phyloP scores from a whole-genome alignment of 1,139 yeast genomes.

The Magnusiomyces fungicola region DNA sequence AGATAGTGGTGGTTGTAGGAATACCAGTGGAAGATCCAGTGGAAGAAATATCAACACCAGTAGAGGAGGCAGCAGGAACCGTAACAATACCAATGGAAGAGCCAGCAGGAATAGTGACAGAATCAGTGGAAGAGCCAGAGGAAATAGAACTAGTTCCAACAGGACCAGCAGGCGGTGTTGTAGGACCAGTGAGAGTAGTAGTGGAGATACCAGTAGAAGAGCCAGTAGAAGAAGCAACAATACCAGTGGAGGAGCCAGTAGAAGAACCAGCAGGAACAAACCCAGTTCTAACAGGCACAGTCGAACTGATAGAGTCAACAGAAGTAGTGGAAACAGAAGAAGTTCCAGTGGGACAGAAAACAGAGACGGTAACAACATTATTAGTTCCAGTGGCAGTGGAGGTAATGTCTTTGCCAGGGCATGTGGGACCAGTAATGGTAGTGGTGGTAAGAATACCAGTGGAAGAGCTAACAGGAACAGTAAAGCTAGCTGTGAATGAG shows the following conservation, averaged over 20 bases:
- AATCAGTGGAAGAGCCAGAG: too few species aligned
- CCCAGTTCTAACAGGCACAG: too few species aligned
- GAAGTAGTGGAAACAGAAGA: too few species aligned
- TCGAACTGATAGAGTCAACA: too few species aligned
- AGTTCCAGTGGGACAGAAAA: background rate
- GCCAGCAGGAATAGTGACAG: constrained; percentile 10
- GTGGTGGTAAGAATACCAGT: background rate
- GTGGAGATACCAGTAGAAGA: constrained; percentile 20
- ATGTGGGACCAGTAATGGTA: too few species aligned
- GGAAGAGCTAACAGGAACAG: too few species aligned
- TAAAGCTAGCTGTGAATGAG: too few species aligned
- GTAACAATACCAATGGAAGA: constrained; percentile 9
- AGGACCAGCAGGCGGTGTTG: background rate
- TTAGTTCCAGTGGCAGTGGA: too few species aligned
- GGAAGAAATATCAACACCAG: background rate
- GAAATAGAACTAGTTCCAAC: background rate
- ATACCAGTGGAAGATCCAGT: background rate
- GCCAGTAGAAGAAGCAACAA: constrained; percentile 4
- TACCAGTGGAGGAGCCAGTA: background rate
- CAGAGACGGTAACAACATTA: background rate
- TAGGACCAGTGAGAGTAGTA: background rate
- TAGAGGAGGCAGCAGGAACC: too few species aligned
- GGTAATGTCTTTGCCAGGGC: too few species aligned
- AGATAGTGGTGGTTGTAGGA: background rate
- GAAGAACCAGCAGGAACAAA: background rate